These are phyloP conservation scores for Apophysomyces variabilis DNA, from an alignment of 371 early-diverging fungal species.

Conservation along the genomic window DNA sequence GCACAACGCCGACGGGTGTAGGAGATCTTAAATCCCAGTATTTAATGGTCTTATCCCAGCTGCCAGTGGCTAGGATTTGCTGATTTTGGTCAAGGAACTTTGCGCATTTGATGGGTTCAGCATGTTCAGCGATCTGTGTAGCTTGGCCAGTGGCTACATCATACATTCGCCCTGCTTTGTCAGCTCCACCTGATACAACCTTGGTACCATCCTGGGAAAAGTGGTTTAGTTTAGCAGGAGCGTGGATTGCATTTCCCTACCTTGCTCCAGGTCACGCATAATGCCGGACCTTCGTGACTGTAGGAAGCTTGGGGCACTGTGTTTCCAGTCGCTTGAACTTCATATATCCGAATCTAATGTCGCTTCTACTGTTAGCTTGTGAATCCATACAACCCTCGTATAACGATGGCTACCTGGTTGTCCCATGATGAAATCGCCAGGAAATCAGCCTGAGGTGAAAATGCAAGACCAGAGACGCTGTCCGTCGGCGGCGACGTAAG, in stretches of 20 bases:
- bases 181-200: slow-evolving; percentile 85
- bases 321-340: slow-evolving; percentile 74
- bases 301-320: slow-evolving; percentile 81
- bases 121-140: slow-evolving; percentile 82
- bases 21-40: slow-evolving; percentile 88
- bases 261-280: slow-evolving; percentile 87
- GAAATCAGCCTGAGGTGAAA: slow-evolving; percentile 81
- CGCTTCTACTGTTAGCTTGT: not conserved
- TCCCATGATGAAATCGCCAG: slow-evolving; percentile 94
- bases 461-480: slow-evolving; percentile 78
- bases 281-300: slow-evolving; percentile 83
- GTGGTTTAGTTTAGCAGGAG: not conserved
- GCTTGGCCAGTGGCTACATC: slow-evolving; percentile 82
- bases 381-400: not conserved
- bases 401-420: slow-evolving; percentile 67
- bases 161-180: slow-evolving; percentile 81
- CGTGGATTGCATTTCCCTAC: slow-evolving; percentile 46
- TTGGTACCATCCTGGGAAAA: slow-evolving; percentile 81
- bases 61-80: slow-evolving; percentile 81
- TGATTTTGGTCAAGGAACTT: slow-evolving; percentile 73
- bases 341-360: slow-evolving; percentile 87
- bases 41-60: slow-evolving; percentile 94
- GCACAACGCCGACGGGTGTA: slow-evolving; percentile 66
- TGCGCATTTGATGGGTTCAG: slow-evolving; percentile 77
- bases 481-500: slow-evolving; percentile 82